These are phyloP conservation scores for Taphrina confusa DNA, from an alignment of 1,139 yeast species.

Conservation along the genomic window DNA sequence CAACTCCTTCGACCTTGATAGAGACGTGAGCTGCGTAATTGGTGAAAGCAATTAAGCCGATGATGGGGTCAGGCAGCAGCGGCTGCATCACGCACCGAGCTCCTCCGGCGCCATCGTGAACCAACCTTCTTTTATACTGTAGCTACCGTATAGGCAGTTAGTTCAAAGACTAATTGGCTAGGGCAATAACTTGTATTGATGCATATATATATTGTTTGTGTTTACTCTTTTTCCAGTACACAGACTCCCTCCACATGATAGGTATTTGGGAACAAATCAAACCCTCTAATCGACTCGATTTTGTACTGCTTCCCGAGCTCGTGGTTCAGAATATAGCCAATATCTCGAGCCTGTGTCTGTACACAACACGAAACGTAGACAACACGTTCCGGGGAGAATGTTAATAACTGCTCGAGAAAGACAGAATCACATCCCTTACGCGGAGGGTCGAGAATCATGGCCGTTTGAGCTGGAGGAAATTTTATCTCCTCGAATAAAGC, in stretches of 20 bases:
- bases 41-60: too few species aligned
- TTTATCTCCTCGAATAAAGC: constrained; percentile 72
- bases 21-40: too few species aligned
- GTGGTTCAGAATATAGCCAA: constrained; percentile 74
- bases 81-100: too few species aligned
- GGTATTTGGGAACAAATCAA: constrained; percentile 97
- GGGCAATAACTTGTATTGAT: neutral
- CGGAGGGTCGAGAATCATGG: constrained; percentile 94
- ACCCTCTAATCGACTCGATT: constrained; percentile 84
- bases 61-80: too few species aligned
- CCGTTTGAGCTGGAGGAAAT: constrained; percentile 62
- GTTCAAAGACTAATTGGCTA: too few species aligned
- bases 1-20: too few species aligned
- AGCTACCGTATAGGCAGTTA: too few species aligned
- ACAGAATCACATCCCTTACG: constrained; percentile 93
- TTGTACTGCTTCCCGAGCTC: constrained; percentile 58
- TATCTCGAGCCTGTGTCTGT: constrained; percentile 93
- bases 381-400: constrained; percentile 77
- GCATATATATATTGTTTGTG: neutral
- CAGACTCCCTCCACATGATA: constrained; percentile 87
- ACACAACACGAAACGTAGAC: constrained; percentile 96
- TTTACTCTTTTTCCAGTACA: constrained; percentile 54
- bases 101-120: too few species aligned
- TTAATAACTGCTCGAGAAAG: constrained; percentile 79
- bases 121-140: too few species aligned